A percentile compares a stretch with the other conserved stretches of the same genome.
phyloP scores from a whole-genome alignment of 2,329 filamentous ascomycete species.

The Ophioceras dolichostomum region DNA sequence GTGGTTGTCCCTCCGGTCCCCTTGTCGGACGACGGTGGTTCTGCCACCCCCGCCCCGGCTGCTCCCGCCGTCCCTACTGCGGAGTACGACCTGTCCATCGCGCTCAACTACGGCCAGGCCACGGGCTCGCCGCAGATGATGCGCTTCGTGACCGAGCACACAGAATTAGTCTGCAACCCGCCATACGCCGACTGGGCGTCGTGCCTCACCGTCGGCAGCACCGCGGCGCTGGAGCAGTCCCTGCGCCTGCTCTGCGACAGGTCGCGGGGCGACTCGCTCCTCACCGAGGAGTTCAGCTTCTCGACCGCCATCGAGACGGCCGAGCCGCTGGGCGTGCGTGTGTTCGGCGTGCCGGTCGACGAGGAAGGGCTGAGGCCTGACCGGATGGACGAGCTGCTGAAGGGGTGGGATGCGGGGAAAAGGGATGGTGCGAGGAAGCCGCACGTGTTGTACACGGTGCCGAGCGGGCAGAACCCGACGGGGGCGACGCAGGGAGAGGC shows the following conservation, averaged over 20 bases:
- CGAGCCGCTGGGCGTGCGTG: conserved; percentile 36
- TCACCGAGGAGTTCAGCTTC: conserved; percentile 91
- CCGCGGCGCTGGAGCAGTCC: conserved; percentile 71
- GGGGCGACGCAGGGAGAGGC: conserved; percentile 65
- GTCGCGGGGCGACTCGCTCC: conserved; percentile 59
- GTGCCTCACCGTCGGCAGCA: conserved; percentile 74
- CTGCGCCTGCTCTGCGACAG: conserved; percentile 67
- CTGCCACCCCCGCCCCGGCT: too few species aligned
- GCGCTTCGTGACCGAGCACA: conserved; percentile 88
- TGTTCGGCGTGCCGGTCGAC: conserved; percentile 39
- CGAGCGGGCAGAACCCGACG: conserved; percentile 82
- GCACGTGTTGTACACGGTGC: conserved; percentile 46
- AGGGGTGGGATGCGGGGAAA: conserved; percentile 32
- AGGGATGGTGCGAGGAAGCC: conserved; percentile 34
- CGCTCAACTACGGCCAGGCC: conserved; percentile 87
- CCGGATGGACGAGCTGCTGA: conserved; percentile 37
- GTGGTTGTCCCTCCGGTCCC: conserved; percentile 22
- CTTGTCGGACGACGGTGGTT: conserved; percentile 9
- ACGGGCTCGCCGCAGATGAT: conserved; percentile 77
- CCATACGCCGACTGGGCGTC: conserved; percentile 87
- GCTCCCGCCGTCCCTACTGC: too few species aligned
- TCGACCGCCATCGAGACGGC: conserved; percentile 54
- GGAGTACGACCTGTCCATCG: conserved; percentile 66
- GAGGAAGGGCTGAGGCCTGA: conserved; percentile 39
- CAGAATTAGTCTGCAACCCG: conserved; percentile 76